Conservation (phyloP, 1,139 yeast genomes). For the Pichia norvegensis region DNA sequence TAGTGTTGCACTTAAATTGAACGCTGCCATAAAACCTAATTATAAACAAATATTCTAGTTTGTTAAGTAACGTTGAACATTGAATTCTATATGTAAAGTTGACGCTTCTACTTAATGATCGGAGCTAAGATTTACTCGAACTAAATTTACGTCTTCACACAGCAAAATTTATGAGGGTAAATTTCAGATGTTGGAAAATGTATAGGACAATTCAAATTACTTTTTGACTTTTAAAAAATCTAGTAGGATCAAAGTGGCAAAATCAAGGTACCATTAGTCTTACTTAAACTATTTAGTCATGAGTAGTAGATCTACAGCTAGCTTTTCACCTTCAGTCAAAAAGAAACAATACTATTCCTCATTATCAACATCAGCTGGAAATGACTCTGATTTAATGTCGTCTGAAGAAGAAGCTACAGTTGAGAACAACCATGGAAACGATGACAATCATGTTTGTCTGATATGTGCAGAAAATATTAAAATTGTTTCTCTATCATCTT, state of each 20-base stretch:
- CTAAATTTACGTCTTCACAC: too few species aligned
- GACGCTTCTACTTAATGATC: too few species aligned
- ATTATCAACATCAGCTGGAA: neutral
- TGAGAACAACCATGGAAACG: conserved; percentile 18
- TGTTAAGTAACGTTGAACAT: too few species aligned
- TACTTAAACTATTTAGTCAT: too few species aligned
- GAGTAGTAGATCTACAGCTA: neutral
- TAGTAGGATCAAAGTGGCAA: too few species aligned
- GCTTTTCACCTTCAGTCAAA: neutral
- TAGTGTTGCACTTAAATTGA: conserved; percentile 65
- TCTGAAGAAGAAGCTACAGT: neutral
- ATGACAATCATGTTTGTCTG: conserved; percentile 47
- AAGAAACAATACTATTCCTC: neutral
- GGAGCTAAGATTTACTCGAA: too few species aligned
- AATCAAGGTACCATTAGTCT: too few species aligned
- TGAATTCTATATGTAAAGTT: too few species aligned
- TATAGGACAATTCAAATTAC: too few species aligned
- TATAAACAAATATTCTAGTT: neutral
- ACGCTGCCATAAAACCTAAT: conserved; percentile 14
- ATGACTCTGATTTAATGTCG: neutral
- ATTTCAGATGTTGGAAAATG: too few species aligned
- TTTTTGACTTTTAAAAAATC: too few species aligned
- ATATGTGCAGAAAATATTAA: conserved; percentile 73
- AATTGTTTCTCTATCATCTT: conserved; percentile 66
- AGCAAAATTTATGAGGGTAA: too few species aligned